Evolutionary conservation across 306 rosid species (phyloP).

Genomic region (Trichosanthes cucumerina): DNA sequence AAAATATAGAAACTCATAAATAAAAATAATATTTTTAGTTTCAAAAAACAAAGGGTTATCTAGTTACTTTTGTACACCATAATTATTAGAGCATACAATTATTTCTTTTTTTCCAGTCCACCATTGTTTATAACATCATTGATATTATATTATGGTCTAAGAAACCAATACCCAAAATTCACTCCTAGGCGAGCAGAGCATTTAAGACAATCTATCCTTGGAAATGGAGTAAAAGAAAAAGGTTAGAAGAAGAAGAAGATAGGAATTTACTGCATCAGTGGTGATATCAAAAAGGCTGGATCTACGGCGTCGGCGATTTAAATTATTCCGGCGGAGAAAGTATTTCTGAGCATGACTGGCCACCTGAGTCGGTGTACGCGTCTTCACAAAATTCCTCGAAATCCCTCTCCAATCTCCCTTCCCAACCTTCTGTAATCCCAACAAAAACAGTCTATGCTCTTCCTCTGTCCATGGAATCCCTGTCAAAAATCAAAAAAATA

Average conservation of each 20-base stretch:
- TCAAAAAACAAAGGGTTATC: no score
- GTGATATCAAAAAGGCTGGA: conserved; percentile 92
- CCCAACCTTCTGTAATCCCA: conserved; percentile 73
- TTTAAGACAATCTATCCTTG: no score
- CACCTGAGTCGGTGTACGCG: conserved; percentile 88
- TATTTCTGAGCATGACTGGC: conserved; percentile 96
- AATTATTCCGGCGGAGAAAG: conserved; percentile 69
- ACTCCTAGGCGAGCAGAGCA: no score
- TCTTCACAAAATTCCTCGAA: conserved; percentile 81
- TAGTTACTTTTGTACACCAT: no score
- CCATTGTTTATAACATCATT: no score
- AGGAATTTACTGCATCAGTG: conserved; percentile 27
- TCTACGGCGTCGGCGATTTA: conserved; percentile 78
- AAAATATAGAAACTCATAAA: no score
- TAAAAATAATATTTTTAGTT: no score
- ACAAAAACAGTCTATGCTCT: conserved; percentile 61
- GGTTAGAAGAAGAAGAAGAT: background rate
- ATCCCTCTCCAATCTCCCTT: conserved; percentile 98
- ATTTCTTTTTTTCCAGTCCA: no score
- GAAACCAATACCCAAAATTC: no score
- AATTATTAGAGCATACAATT: no score
- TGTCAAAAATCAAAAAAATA: background rate
- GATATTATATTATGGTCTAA: no score
- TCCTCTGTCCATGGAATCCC: conserved; percentile 94
- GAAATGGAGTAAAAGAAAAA: no score